Evolutionary conservation across 371 early-diverging fungal species (phyloP), one percentile per base, ranked within the genome.

Genomic region (Syncephalastrum monosporum): DNA sequence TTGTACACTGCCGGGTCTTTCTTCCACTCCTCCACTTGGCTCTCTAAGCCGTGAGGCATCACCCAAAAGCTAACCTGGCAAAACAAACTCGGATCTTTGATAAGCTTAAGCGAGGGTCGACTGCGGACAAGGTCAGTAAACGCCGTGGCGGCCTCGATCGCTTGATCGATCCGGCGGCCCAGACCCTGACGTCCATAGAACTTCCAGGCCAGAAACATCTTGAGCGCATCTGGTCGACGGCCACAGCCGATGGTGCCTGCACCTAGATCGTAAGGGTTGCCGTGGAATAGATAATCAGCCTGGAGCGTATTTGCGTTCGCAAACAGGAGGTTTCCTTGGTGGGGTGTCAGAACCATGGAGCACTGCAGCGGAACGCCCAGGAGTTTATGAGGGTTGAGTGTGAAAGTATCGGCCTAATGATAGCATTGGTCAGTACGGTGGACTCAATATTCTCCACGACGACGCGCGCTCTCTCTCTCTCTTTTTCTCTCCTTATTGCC

Each of bases 161-260:
- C 86, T 29, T 60, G 65, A 38, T 72, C 74, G 10, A 91, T 72
- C 4, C 89, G 74, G 8, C 17, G 44, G 4, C 70, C 66, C 14
- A 83, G 74, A 5, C 87, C 82, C 38, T 68, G 8, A 5, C 61
- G 54, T 17, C 95, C 95, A 60, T 87, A 86, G 55, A 84, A 89
- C 47, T 84, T 84, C 95, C 95, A 94, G 4, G 85, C 82, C 59
- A 94, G 56, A 76, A 88, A 94, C 60, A 94, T 55, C 58, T 94
- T 94, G 63, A 88, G 60, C 0, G 91, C 90, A 60, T 94, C 95
- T 13, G 91, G 89, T 1, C 89, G 82, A 6, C 95, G 81, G 4
- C 95, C 95, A 61, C 94, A 94, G 10, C 92, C 95, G 49, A 93
- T 63, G 0, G 93, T 89, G 13, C 88, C 91, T 53, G 91, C 87